Evolutionary conservation across 2,329 filamentous ascomycete genomes (phyloP), one percentile per base, ranked within the genome.

Genomic region (Colletotrichum sp.): DNA sequence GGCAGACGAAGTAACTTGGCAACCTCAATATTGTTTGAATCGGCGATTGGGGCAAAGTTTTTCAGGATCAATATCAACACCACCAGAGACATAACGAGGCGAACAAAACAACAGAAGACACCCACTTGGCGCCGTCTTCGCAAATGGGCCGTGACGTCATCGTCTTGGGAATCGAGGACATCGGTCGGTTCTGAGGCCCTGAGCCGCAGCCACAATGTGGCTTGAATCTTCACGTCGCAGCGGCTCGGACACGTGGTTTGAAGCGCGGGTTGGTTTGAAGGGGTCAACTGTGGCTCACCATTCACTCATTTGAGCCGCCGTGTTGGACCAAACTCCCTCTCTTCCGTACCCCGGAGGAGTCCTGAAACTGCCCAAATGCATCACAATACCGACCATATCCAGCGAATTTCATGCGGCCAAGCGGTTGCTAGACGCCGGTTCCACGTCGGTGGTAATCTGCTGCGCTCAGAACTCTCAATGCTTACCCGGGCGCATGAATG

Each of bases 351-450:
- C 9, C 49, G 32, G 59, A 44, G 55, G 44, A 69, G 34, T 49
- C 64, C 64, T 76, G 73, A 76, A 76, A 76, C 73, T 39, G 59
- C 15, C 57, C 57, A 49, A 26, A 65, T 69, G 70, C 64, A 24
- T 69, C 73, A 72, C 39, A 68, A 57, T 64, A 59, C 64, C 63
- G 63, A 70, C 63, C 32, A 21, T 26, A 32, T 60, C 44, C 28
- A 60, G 64, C 44, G n/a, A 28, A 69, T 76, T 75, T 70, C 73
- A 76, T 76, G 73, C 73, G 70, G 59, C 70, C 73, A 65, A 69
- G 64, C 64, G 59, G 65, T 65, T 66, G 73, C 39, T 59, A 59
- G 73, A 49, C 69, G 69, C 69, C 69, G 70, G 70, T 30, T 44
- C 73, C 70, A 69, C 64, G 73, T 59, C 28, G 34, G 64, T 52